Conservation (phyloP, 1,284 basidiomycete genomes). For the Coniophora puteana region DNA sequence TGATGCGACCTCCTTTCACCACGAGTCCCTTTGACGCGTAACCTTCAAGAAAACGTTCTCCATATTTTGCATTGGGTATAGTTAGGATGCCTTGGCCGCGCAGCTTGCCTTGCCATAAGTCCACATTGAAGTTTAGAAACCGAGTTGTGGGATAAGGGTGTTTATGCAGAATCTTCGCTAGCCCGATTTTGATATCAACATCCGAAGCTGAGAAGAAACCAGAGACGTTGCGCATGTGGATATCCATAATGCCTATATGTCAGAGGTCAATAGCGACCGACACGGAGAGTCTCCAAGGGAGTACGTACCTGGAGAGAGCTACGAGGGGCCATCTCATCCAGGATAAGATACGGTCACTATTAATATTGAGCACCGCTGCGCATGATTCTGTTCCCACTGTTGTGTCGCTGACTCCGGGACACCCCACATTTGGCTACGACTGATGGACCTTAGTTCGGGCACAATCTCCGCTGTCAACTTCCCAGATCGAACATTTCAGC, state of each 20-base stretch:
- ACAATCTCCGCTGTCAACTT: too few species aligned
- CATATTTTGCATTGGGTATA: constrained; percentile 20
- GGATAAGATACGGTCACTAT: too few species aligned
- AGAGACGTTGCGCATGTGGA: constrained; percentile 30
- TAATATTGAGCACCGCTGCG: too few species aligned
- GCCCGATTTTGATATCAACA: constrained; percentile 30
- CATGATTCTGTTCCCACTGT: too few species aligned
- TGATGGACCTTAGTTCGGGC: too few species aligned
- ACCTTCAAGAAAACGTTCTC: constrained; percentile 24
- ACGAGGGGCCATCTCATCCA: too few species aligned
- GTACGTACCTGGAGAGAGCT: too few species aligned
- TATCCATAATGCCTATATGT: constrained; percentile 33
- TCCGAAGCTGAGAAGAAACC: constrained; percentile 19
- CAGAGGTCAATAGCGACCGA: too few species aligned
- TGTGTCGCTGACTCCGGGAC: too few species aligned
- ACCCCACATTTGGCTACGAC: too few species aligned
- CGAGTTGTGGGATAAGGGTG: constrained; percentile 25
- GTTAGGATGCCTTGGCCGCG: constrained; percentile 32
- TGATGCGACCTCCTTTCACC: constrained; percentile 20
- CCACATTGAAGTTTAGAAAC: constrained; percentile 30
- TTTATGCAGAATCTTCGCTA: constrained; percentile 32
- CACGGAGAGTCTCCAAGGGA: too few species aligned
- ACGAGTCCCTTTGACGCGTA: constrained; percentile 23
- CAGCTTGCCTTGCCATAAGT: constrained; percentile 17
- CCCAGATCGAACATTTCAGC: too few species aligned